Base-by-base conservation (phyloP, 2,329 filamentous ascomycete genomes). In the Aspergillus texensis region DNA sequence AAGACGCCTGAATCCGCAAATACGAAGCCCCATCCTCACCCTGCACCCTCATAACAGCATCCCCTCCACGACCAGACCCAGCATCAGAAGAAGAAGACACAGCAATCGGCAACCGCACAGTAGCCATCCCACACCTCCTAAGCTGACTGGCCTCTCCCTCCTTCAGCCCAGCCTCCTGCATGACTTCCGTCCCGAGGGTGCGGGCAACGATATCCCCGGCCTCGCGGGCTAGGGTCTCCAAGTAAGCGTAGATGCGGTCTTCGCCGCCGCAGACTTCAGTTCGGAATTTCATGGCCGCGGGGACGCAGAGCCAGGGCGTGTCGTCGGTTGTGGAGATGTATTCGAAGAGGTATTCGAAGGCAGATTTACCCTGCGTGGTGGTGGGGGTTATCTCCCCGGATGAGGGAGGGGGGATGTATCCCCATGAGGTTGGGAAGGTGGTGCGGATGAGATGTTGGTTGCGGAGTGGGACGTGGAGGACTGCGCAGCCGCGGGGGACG, bases 371-470 rank as follows among this genome's bases (percentile, higher is more conserved):
- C 28, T 12, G 28, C 11, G 6, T 67, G 62, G 48, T 54, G 32
- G 57, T 87, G 36, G 66, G 34, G 6, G 72, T 68, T 2, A 61
- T 41, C n/a, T 12, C 14, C 14, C 14, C 12, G 14, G 6, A 5
- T 6, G 43, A 4, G 1, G 71, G 62, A 2, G 61, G 56, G 0
- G 91, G 83, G 0, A 85, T 73, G 76, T 92, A 97, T 0, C 92
- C 91, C 75, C 94, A 91, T 45, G 89, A 93, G 0, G 93, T 97
- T 0, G 93, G 91, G 34, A 96, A 76, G 0, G 92, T 89, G 2
- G 89, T 89, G 16, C 88, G 85, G 48, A 97, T 87, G 50, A 96
- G 77, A 56, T 82, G 80, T 75, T 97, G 94, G 76, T 96, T 93
- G 26, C 90, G 85, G 21, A 82, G 64, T 0, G 93, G 91, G 1